phyloP scores from a whole-genome alignment of 306 rosid genomes.

The Cicer judaicum region DNA sequence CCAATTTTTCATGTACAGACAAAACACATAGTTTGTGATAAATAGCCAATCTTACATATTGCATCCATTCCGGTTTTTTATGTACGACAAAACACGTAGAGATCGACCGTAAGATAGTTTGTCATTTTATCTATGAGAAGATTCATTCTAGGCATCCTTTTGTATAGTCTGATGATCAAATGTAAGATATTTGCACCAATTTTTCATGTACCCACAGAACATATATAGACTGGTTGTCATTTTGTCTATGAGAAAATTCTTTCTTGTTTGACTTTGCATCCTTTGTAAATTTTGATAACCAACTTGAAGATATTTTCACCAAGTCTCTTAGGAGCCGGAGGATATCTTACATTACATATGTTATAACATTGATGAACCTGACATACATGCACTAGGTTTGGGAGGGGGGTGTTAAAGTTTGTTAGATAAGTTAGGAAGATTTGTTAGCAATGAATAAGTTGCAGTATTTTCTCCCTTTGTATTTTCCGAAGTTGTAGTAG shows the following conservation, averaged over 20 bases:
- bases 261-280: no score
- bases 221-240: no score
- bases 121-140: background rate
- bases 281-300: no score
- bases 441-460: slow-evolving; percentile 15
- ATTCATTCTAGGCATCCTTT: background rate
- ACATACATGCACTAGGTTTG: no score
- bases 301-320: no score
- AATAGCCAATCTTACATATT: background rate
- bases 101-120: background rate
- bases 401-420: background rate
- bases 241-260: no score
- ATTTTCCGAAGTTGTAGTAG: slow-evolving; percentile 16
- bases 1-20: background rate
- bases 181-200: no score
- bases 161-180: no score
- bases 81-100: background rate
- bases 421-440: background rate
- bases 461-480: background rate
- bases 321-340: no score
- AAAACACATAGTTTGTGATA: background rate
- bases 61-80: background rate
- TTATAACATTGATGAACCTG: no score
- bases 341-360: no score
- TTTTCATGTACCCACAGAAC: no score